Conservation (phyloP, 495 filamentous ascomycete genomes). For the Neurospora sublineolata region DNA sequence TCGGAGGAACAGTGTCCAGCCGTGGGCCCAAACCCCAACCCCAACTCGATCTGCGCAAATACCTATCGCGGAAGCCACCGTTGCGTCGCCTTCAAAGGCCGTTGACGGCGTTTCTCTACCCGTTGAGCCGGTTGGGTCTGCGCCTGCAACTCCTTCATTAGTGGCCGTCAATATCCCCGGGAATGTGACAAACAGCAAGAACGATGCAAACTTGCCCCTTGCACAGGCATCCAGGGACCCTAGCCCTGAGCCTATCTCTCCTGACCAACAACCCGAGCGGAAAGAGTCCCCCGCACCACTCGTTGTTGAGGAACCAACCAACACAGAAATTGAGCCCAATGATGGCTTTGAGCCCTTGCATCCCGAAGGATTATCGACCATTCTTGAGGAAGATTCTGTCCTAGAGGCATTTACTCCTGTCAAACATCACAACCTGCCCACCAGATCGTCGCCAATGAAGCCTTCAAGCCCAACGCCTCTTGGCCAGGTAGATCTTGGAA, state of each 20-base stretch:
- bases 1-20: neutral
- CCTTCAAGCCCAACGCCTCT: neutral
- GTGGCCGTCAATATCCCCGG: neutral
- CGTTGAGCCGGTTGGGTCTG: neutral
- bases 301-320: neutral
- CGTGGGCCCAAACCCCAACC: neutral
- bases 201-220: neutral
- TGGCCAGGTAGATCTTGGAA: neutral
- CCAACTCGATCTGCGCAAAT: neutral
- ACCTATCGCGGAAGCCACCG: neutral
- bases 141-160: neutral
- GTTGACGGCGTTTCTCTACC: neutral
- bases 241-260: neutral
- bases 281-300: neutral
- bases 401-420: slow-evolving; percentile 1
- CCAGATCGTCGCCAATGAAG: neutral
- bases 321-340: neutral
- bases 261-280: neutral
- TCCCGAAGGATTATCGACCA: slow-evolving; percentile 20
- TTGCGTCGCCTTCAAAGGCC: neutral
- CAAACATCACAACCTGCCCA: neutral
- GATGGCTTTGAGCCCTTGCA: slow-evolving; percentile 7
- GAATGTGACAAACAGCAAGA: neutral
- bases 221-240: slow-evolving; percentile 12
- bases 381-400: slow-evolving; percentile 15